These are phyloP conservation scores for Amaranthus cruentus DNA, from an alignment of 148 eudicot species.

Conservation along the genomic window DNA sequence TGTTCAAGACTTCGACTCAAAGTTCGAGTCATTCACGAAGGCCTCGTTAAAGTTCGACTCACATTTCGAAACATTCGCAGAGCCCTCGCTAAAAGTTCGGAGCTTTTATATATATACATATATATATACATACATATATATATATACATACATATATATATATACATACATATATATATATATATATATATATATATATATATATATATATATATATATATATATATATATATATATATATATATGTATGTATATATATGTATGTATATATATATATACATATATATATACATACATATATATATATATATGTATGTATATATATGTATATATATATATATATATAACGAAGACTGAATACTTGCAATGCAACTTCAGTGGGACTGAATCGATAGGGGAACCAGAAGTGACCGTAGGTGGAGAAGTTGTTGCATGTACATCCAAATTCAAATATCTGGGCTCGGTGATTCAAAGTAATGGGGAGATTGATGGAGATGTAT, in stretches of 20 bases:
- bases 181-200: neutral
- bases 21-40: no score
- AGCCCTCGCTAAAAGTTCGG: no score
- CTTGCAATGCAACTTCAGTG: no score
- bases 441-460: no score
- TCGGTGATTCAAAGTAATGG: no score
- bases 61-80: no score
- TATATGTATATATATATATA: neutral
- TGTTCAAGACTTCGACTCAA: no score
- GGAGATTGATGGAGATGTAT: no score
- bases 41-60: no score
- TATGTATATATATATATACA: neutral
- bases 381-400: no score
- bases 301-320: neutral
- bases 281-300: neutral
- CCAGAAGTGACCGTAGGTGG: no score
- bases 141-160: neutral
- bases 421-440: no score
- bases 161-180: neutral
- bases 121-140: neutral
- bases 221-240: neutral
- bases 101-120: neutral
- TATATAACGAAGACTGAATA: neutral
- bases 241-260: neutral
- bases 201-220: neutral